Evolutionary conservation across 495 filamentous ascomycete species (phyloP), one percentile per base, ranked within the genome.

Genomic region (Baudoinia panamericana): DNA sequence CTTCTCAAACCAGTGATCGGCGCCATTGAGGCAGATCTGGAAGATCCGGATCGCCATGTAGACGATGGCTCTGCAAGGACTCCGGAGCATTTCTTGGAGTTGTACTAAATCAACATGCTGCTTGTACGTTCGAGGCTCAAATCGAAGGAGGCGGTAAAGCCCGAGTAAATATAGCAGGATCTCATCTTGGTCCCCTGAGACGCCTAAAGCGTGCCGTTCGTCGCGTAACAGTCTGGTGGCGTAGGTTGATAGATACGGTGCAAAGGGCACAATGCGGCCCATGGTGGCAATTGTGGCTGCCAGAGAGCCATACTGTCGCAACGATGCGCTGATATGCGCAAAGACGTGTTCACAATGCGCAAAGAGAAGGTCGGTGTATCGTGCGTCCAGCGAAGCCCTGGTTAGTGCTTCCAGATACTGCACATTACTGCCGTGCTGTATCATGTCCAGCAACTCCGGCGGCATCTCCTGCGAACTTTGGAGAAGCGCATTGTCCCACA

Each of bases 21-120:
- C 76, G n/a, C 78, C 80, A 45, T 76, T 73, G 52, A 87, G 70
- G 53, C 83, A 79, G 30, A 81, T 63, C 56, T 78, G 82, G 53
- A 93, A 75, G 39, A 82, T 70, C 58, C 82, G 71, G 33, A 93
- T 69, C 11, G 84, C 78, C 35, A 99, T 67, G 57, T 85, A 96
- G 58, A 80, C 70, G 13, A 92, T 71, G 5, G 68, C 60, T 23
- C 52, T 61, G 22, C 72, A 63, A 29, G 60, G 52, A 62, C 86
- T 78, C 41, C 63, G 59, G 46, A 90, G 75, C 8, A 88, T 68
- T 30, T 57, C 56, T 59, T 83, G 76, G 4, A 92, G 63, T 47
- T 70, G 74, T 25, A 72, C 68, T 1, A 80, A 77, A 9, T 66
- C 71, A 15, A 85, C 66, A 41, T 70, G 63, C 48, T 58, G 60